phyloP scores from a whole-genome alignment of 139 green algal species.

The Auxenochlorella pyrenoidosa region DNA sequence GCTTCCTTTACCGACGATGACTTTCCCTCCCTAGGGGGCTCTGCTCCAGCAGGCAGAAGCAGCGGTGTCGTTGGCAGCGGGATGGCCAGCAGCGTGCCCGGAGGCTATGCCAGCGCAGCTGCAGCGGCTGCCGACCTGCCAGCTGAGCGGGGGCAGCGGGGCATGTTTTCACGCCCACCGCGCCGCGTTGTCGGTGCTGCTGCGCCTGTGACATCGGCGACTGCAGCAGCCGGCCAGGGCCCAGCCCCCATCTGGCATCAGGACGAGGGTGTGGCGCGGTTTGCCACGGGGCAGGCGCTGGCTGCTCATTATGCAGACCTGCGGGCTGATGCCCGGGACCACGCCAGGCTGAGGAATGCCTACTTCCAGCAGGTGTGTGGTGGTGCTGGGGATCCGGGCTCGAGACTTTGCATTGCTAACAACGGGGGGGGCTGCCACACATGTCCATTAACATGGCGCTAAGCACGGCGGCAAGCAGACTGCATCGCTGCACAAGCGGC shows the following conservation, averaged over 20 bases:
- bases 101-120: conserved; percentile 16
- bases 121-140: conserved; percentile 17
- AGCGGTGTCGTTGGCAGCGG: not conserved
- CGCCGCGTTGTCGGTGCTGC: not conserved
- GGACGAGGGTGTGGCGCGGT: conserved; percentile 44
- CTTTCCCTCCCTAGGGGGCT: conserved; percentile 47
- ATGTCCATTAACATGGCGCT: no score
- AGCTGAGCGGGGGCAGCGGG: no score
- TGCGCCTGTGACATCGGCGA: no score
- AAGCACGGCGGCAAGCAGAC: no score
- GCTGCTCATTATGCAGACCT: conserved; percentile 61
- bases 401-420: no score
- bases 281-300: conserved; percentile 65
- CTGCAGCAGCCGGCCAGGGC: not conserved
- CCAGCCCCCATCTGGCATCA: conserved; percentile 15
- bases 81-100: not conserved
- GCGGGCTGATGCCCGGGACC: conserved; percentile 66
- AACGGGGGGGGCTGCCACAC: no score
- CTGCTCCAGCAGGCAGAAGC: not conserved
- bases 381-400: no score
- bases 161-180: not conserved
- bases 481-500: no score
- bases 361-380: conserved; percentile 80
- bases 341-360: conserved; percentile 71
- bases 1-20: conserved; percentile 45